Evolutionary conservation across 2,329 filamentous ascomycete genomes (phyloP), one percentile per base, ranked within the genome.

Genomic region (Annulohypoxylon truncatum): DNA sequence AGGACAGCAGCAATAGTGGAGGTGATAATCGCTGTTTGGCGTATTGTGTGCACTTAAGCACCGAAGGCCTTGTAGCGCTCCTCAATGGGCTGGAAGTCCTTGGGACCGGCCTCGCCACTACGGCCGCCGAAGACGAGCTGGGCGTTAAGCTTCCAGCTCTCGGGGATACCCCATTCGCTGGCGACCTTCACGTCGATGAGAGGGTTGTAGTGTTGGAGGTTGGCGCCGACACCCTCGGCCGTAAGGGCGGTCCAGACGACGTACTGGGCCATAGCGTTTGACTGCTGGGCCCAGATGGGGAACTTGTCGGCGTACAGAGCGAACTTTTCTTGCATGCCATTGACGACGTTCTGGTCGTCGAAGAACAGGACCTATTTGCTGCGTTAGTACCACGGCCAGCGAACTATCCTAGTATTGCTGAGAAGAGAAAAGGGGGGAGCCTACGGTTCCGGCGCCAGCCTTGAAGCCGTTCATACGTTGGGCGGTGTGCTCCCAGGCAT

Each of bases 171-270:
- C 91, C 92, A 97, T 72, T 88, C 82, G 67, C 80, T 82, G 46
- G 85, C 81, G 56, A 94, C 90, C 82, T 89, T 88, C 70, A 85
- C 84, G 81, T 97, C 91, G 72, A 96, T 88, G 63, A 97, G 80
- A 18, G 93, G 93, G 86, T 93, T 96, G 85, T 97, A 97, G 83
- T 97, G 94, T 85, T 97, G 94, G 56, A 97, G 85, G 85, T 94
- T 97, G 77, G 90, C 92, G 71, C 93, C 93, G 61, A 96, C 87
- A 28, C 94, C 93, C 78, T 96, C 93, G 66, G 90, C 85, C 82
- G 94, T 92, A 61, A 97, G 88, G 3, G 90, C 92, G 15, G 90
- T 90, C 94, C 94, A 97, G 72, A 93, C 78, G 70, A 88, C 83
- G 81, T 87, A 91, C 83, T 97, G 92, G 76, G 92, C 87, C 89